Conservation (phyloP, 352 stramenopile species). For the Globisporangium viniferum region DNA sequence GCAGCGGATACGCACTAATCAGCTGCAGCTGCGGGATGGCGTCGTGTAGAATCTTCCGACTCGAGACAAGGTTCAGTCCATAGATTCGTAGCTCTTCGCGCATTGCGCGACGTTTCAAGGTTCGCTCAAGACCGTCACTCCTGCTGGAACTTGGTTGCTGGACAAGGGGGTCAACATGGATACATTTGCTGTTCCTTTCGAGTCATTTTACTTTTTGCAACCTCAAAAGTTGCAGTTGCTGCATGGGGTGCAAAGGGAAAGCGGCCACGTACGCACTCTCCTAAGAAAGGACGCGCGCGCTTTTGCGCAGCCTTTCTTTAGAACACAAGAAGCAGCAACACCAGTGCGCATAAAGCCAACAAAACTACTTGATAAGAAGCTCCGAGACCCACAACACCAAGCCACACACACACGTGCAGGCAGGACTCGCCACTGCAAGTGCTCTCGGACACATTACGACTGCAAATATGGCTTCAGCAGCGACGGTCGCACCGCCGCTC, state of each 20-base stretch:
- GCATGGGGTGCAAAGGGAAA: background rate
- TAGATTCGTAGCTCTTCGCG: background rate
- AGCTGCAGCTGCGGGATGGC: background rate
- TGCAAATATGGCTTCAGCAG: conserved; percentile 1
- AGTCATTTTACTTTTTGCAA: background rate
- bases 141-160: background rate
- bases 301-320: background rate
- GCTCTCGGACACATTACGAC: background rate
- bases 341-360: background rate
- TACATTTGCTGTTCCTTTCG: background rate
- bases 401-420: background rate
- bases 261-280: background rate
- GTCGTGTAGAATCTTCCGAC: background rate
- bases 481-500: background rate
- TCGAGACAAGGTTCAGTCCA: background rate
- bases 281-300: background rate
- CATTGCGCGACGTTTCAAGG: background rate
- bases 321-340: background rate
- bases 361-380: background rate
- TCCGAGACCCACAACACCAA: background rate
- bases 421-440: background rate
- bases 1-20: background rate
- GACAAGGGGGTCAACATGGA: background rate
- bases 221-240: background rate
- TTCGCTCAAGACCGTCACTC: background rate